A percentile compares a stretch with the other conserved stretches of the same genome.
Conservation (phyloP, 2,329 filamentous ascomycete species). For the Dothiorella sarmentorum region DNA sequence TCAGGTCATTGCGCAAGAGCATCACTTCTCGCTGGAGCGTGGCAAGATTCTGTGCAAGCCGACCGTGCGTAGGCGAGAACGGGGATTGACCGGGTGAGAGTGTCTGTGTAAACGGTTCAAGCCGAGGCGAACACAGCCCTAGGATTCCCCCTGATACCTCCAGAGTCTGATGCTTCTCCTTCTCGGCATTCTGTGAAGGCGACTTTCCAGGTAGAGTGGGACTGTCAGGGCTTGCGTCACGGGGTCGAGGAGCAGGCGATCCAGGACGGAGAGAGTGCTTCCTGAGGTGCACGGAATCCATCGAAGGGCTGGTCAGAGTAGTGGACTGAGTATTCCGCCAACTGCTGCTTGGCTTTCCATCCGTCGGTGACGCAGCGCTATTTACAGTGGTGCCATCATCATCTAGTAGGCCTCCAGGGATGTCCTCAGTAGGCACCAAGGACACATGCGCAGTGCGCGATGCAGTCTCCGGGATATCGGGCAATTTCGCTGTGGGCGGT, state of each 20-base stretch:
- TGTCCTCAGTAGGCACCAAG: constrained; percentile 34
- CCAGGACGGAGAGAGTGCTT: constrained; percentile 35
- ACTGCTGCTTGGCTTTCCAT: constrained; percentile 35
- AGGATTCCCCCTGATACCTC: background rate
- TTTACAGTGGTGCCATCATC: constrained; percentile 31
- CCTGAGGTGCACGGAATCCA: background rate
- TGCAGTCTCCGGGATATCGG: constrained; percentile 38
- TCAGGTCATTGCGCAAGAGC: constrained; percentile 73
- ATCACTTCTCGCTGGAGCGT: constrained; percentile 70
- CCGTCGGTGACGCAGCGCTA: constrained; percentile 22
- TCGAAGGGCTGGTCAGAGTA: constrained; percentile 29
- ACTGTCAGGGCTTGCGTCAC: constrained; percentile 51
- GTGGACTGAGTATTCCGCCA: constrained; percentile 57
- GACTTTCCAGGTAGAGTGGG: constrained; percentile 57
- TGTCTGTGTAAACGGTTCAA: constrained; percentile 33
- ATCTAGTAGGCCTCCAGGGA: constrained; percentile 32
- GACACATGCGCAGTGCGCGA: background rate
- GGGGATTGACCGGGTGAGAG: constrained; percentile 21
- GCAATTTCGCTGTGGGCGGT: constrained; percentile 45
- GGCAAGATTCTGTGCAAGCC: constrained; percentile 36
- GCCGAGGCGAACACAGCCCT: constrained; percentile 25
- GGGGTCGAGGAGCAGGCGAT: constrained; percentile 42
- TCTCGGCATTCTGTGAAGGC: constrained; percentile 21
- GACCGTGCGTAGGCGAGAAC: constrained; percentile 30
- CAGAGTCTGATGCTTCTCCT: background rate